Evolutionary conservation across 169 alveolate genomes (phyloP).

Genomic region (Eimeria tenella): DNA sequence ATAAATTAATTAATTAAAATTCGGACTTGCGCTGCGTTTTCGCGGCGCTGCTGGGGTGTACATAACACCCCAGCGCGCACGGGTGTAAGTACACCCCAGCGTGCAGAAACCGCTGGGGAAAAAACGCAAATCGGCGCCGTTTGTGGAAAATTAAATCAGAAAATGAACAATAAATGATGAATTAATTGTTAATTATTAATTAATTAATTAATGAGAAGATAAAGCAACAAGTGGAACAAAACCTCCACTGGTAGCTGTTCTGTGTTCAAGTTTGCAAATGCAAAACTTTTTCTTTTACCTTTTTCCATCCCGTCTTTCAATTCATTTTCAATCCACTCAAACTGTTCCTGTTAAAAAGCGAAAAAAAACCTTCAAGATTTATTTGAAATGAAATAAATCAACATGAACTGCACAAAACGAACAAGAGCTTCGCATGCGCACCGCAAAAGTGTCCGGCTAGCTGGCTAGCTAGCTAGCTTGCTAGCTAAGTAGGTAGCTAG

Average conservation of each 20-base stretch:
- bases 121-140: too few species aligned
- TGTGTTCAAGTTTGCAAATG: background rate
- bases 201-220: too few species aligned
- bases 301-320: background rate
- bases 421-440: background rate
- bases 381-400: background rate
- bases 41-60: too few species aligned
- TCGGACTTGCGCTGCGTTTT: too few species aligned
- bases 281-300: background rate
- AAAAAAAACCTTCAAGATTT: background rate
- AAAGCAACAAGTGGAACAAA: too few species aligned
- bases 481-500: background rate
- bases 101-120: too few species aligned
- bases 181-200: too few species aligned
- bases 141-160: too few species aligned
- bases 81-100: too few species aligned
- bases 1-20: background rate
- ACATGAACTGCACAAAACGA: background rate
- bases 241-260: too few species aligned
- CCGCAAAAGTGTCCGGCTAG: background rate
- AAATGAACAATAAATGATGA: too few species aligned
- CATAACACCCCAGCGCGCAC: too few species aligned
- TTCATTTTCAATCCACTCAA: conserved; percentile 36
- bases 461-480: conserved; percentile 4
- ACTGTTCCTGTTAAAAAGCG: background rate